Conservation (phyloP, 768 basidiomycete species). For the Neoboletus brunneissimus region DNA sequence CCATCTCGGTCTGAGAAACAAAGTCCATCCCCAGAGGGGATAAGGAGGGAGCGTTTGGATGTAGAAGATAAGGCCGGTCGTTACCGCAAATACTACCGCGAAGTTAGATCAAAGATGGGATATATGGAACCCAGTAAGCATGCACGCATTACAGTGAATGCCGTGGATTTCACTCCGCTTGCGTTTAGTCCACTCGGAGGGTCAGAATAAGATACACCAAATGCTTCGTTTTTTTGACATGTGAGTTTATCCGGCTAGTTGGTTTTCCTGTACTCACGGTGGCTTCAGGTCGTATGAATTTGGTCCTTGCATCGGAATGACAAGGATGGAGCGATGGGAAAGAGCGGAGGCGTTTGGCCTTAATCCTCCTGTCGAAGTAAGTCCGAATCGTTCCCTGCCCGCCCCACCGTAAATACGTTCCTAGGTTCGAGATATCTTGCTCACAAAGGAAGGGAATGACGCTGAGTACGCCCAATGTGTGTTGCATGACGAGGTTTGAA, state of each 20-base stretch:
- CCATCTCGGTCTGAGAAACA: constrained; percentile 8
- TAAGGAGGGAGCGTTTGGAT: constrained; percentile 32
- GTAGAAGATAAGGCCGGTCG: constrained; percentile 47
- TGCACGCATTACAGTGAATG: neutral
- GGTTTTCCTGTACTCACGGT: constrained; percentile 2
- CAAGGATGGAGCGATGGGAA: constrained; percentile 86
- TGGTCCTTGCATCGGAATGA: constrained; percentile 75
- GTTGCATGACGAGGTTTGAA: constrained; percentile 45
- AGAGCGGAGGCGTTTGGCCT: constrained; percentile 77
- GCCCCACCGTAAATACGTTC: neutral
- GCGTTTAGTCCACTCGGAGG: constrained; percentile 58
- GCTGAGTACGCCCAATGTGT: constrained; percentile 58
- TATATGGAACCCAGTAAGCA: constrained; percentile 50
- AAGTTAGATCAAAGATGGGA: constrained; percentile 53
- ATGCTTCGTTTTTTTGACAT: constrained; percentile 81
- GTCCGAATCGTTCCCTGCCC: constrained; percentile 11
- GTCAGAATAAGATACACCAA: constrained; percentile 60
- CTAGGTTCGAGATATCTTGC: constrained; percentile 77
- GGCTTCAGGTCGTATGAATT: constrained; percentile 66
- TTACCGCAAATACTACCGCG: constrained; percentile 51
- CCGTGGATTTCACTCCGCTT: constrained; percentile 1
- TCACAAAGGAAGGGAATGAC: constrained; percentile 60
- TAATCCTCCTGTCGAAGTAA: constrained; percentile 75
- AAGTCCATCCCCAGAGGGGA: constrained; percentile 1
- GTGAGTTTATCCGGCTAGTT: constrained; percentile 35